Conservation (phyloP, 441 rosid species). For the Adansonia rubrostipa region DNA sequence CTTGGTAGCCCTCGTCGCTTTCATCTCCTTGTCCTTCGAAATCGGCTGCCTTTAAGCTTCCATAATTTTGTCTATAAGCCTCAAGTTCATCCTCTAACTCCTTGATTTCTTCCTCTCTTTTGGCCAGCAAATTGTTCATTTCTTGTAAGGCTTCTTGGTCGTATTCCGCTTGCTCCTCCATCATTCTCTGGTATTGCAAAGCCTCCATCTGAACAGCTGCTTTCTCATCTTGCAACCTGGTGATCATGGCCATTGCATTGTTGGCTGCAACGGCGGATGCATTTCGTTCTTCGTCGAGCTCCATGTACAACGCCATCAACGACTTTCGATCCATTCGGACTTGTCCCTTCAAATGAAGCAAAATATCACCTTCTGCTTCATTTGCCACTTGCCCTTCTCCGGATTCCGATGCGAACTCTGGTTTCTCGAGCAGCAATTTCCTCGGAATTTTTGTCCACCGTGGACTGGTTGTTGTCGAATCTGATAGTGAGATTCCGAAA, state of each 20-base stretch:
- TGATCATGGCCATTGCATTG: constrained; percentile 97
- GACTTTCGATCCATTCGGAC: constrained; percentile 79
- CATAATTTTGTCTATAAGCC: constrained; percentile 57
- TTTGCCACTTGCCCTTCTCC: constrained; percentile 39
- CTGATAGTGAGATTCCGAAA: constrained; percentile 68
- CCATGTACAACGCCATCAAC: constrained; percentile 76
- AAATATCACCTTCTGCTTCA: constrained; percentile 56
- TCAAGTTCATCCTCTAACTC: constrained; percentile 66
- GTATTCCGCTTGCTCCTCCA: constrained; percentile 95
- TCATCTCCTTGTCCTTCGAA: constrained; percentile 37
- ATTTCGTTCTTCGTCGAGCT: constrained; percentile 87
- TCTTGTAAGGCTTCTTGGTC: constrained; percentile 85
- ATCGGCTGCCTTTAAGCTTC: constrained; percentile 47
- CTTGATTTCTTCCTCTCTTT: constrained; percentile 72
- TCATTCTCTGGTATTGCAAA: constrained; percentile 92
- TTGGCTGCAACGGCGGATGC: constrained; percentile 95
- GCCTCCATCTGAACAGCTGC: constrained; percentile 98
- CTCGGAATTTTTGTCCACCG: constrained; percentile 49
- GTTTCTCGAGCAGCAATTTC: constrained; percentile 60
- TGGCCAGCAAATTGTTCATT: constrained; percentile 53
- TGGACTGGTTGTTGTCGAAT: constrained; percentile 60
- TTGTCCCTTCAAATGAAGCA: constrained; percentile 67
- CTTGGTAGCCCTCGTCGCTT: constrained; percentile 41
- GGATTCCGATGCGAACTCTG: constrained; percentile 54
- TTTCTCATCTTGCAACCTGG: constrained; percentile 84